Evolutionary conservation across 768 basidiomycete species (phyloP), one percentile per base, ranked within the genome.

Genomic region (Pleurotus eryngii): DNA sequence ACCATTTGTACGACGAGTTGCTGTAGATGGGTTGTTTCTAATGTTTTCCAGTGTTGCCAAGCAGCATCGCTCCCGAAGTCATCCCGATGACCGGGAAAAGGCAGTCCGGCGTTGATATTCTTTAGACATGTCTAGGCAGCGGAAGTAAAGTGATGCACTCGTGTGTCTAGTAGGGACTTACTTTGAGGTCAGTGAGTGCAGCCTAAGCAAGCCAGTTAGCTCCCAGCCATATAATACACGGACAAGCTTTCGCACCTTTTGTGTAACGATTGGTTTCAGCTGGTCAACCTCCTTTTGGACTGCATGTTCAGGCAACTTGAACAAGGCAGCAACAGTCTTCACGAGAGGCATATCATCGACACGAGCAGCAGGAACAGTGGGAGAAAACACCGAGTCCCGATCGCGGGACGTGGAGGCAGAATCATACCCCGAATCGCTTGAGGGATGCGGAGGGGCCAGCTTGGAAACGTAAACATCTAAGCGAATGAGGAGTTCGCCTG

Each of bases 1-100:
- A 92, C 83, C 87, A 98, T 90, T 22, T 84, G 76, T 42, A 96
- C 78, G 80, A 97, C 92, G 54, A 94, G 80, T 68, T 96, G 92
- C 24, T 92, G 92, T 4, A 98, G 76, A 59, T 89, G 84, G 0
- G 89, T 81, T 0, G 90, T 88, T 74, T 98, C 96, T 15, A 84
- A 70, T 1, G 86, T 82, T 49, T 84, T 81, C 92, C 94, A 98
- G 35, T 89, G 80, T 30, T 85, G 81, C 85, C 90, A 98, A 0
- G 90, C 91, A 2, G 84, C 82, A 4, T 93, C 90, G 55, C 70
- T 86, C 35, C 85, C 82, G 66, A 98, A 98, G 68, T 98, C 95
- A 60, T 92, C 87, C 61, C 89, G 80, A 50, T 87, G 82, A 17
- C 90, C 92, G 1, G 95, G 94, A 67, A 95, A 95, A 1, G 89